Percentiles rank a stretch among this genome's conserved stretches.
phyloP scores from a whole-genome alignment of 2,329 filamentous ascomycete genomes.

The Penicillium sp. region DNA sequence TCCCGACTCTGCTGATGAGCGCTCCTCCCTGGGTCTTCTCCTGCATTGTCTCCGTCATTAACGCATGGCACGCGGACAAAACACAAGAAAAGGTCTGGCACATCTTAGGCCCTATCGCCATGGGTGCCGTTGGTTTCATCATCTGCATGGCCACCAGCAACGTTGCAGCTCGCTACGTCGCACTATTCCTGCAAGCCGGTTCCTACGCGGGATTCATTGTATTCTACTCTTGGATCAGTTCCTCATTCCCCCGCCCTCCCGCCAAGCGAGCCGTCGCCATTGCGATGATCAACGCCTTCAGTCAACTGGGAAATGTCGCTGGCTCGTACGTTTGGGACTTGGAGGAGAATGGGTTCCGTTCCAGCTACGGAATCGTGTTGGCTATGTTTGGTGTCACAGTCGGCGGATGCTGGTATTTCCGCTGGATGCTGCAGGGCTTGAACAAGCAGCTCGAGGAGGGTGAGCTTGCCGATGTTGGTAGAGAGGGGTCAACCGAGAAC shows the following conservation, averaged over 20 bases:
- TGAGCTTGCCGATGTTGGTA: slow-evolving; percentile 11
- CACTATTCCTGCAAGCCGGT: slow-evolving; percentile 58
- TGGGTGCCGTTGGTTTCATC: slow-evolving; percentile 57
- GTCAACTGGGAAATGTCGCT: slow-evolving; percentile 56
- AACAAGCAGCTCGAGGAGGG: slow-evolving; percentile 24
- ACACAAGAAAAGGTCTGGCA: slow-evolving; percentile 55
- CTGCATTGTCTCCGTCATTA: slow-evolving; percentile 55
- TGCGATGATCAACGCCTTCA: slow-evolving; percentile 71
- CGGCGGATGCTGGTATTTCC: slow-evolving; percentile 44
- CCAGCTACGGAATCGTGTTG: slow-evolving; percentile 63
- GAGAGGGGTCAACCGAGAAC: slow-evolving; percentile 1
- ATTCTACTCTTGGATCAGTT: slow-evolving; percentile 32
- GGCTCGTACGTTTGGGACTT: slow-evolving; percentile 64
- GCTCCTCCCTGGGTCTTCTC: slow-evolving; percentile 56
- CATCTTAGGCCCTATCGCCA: slow-evolving; percentile 52
- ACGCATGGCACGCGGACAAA: slow-evolving; percentile 57
- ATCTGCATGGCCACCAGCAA: slow-evolving; percentile 60
- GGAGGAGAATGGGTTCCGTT: slow-evolving; percentile 58
- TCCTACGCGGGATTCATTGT: slow-evolving; percentile 52
- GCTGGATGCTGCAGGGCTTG: slow-evolving; percentile 43
- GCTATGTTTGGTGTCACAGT: slow-evolving; percentile 63
- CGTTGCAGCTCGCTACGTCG: slow-evolving; percentile 57
- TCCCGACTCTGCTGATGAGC: slow-evolving; percentile 29
- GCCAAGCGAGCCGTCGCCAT: slow-evolving; percentile 70
- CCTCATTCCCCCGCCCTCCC: slow-evolving; percentile 64